Evolutionary conservation across 495 filamentous ascomycete genomes (phyloP).

Genomic region (Xylaria scruposa): DNA sequence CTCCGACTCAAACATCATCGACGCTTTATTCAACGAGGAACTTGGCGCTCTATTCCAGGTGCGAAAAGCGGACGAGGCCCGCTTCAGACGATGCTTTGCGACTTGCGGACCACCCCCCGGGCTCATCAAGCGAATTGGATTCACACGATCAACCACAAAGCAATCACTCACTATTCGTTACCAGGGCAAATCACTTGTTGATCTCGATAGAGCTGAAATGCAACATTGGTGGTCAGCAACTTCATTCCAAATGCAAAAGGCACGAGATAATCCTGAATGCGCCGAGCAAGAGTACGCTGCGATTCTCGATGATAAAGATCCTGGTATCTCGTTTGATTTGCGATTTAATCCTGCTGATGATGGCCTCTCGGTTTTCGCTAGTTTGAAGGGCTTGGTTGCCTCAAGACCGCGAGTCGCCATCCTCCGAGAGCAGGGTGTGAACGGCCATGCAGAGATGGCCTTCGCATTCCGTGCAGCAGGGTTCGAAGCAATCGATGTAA

Average conservation of each 20-base stretch:
- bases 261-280: conserved; percentile 86
- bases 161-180: conserved; percentile 80
- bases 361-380: conserved; percentile 58
- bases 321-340: conserved; percentile 85
- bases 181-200: conserved; percentile 69
- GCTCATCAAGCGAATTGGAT: conserved; percentile 81
- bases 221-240: conserved; percentile 90
- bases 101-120: conserved; percentile 86
- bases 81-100: conserved; percentile 90
- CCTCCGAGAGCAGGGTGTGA: conserved; percentile 92
- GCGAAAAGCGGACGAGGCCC: conserved; percentile 77
- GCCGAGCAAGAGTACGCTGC: conserved; percentile 84
- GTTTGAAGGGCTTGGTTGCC: conserved; percentile 68
- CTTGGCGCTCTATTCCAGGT: conserved; percentile 98
- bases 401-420: conserved; percentile 90
- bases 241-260: conserved; percentile 88
- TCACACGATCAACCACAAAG: conserved; percentile 69
- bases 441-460: conserved; percentile 94
- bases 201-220: conserved; percentile 70
- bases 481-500: conserved; percentile 90
- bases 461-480: conserved; percentile 93
- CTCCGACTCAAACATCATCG: conserved; percentile 68
- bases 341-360: conserved; percentile 82
- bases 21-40: conserved; percentile 92
- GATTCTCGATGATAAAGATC: conserved; percentile 77